Percentiles rank a stretch among this genome's conserved stretches.
Evolutionary conservation across 257 asterid species (phyloP).

Genomic region (Nicotiana undulata): DNA sequence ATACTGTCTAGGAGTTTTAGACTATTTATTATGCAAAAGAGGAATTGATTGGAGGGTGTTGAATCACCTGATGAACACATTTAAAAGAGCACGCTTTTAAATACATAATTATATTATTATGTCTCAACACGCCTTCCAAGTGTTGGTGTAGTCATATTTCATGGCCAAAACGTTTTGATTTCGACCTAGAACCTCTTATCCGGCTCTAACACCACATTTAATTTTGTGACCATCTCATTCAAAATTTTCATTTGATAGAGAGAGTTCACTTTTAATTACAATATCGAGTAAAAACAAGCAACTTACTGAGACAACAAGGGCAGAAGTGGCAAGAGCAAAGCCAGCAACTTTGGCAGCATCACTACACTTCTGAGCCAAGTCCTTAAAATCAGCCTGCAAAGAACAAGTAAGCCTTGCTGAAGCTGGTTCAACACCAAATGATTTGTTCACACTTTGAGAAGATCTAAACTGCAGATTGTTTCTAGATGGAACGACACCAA

Average conservation of each 20-base stretch:
- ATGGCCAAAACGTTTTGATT: too few species aligned
- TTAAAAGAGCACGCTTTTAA: too few species aligned
- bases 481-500: conserved; percentile 42
- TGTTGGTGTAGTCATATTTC: too few species aligned
- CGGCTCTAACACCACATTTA: neutral
- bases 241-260: neutral
- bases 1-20: too few species aligned
- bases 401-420: conserved; percentile 55
- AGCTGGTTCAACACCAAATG: conserved; percentile 54
- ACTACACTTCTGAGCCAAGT: conserved; percentile 63
- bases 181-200: too few species aligned
- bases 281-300: too few species aligned
- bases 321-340: conserved; percentile 92
- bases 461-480: conserved; percentile 51
- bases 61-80: too few species aligned
- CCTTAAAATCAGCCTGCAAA: conserved; percentile 62
- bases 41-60: too few species aligned
- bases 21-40: too few species aligned
- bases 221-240: neutral
- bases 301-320: conserved; percentile 71
- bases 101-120: too few species aligned
- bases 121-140: too few species aligned
- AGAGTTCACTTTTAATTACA: neutral
- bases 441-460: conserved; percentile 33
- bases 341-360: conserved; percentile 92